These are phyloP conservation scores for Sarcodon sp. DNA, from an alignment of 768 basidiomycete genomes.

Conservation along the genomic window DNA sequence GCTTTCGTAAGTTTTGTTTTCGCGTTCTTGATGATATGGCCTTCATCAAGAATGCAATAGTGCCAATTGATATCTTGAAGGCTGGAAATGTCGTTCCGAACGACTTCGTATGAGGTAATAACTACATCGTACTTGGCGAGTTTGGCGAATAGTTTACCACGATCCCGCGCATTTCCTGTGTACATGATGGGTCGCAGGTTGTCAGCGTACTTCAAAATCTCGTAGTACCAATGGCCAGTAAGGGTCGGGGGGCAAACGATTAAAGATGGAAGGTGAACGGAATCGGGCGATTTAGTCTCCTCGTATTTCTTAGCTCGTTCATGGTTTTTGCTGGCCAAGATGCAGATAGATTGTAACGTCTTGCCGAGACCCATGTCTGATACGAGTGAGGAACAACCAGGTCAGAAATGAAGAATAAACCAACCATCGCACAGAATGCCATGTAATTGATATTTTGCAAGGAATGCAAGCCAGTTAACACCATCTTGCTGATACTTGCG, in stretches of 20 bases:
- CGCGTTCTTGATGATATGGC: conserved; percentile 97
- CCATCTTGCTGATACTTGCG: conserved; percentile 98
- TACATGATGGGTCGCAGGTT: conserved; percentile 80
- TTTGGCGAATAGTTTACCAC: conserved; percentile 51
- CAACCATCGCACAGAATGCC: conserved; percentile 95
- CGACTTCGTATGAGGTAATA: conserved; percentile 95
- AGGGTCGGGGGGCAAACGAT: conserved; percentile 96
- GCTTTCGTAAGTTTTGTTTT: conserved; percentile 97
- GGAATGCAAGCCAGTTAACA: conserved; percentile 96
- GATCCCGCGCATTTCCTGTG: conserved; percentile 77
- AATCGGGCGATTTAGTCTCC: conserved; percentile 56
- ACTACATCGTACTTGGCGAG: conserved; percentile 75
- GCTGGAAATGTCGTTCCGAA: conserved; percentile 81
- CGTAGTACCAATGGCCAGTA: conserved; percentile 98
- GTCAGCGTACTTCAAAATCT: conserved; percentile 85
- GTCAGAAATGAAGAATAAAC: conserved; percentile 9
- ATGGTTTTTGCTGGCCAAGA: conserved; percentile 85
- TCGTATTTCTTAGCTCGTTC: conserved; percentile 66
- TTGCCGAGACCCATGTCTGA: conserved; percentile 98
- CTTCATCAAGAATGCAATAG: conserved; percentile 96
- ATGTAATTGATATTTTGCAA: conserved; percentile 95
- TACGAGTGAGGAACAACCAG: background rate
- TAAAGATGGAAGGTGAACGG: conserved; percentile 82
- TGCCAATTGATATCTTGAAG: conserved; percentile 74
- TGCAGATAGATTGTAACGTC: conserved; percentile 95